These are phyloP conservation scores for Cruciata laevipes DNA, from an alignment of 257 asterid species.

Conservation along the genomic window DNA sequence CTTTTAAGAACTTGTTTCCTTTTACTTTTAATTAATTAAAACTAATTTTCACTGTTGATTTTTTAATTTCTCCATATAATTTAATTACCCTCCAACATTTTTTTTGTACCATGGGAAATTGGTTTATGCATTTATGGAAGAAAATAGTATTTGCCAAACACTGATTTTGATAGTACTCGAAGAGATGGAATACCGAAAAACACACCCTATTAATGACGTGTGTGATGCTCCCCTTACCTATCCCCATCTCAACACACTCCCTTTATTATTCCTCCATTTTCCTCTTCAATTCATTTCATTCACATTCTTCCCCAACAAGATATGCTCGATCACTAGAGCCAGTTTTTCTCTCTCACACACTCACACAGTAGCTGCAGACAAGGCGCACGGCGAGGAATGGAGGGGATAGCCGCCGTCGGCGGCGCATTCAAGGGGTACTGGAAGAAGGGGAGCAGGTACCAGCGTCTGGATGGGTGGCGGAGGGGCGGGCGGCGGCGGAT, in stretches of 20 bases:
- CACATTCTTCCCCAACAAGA: neutral
- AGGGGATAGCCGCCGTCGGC: constrained; percentile 16
- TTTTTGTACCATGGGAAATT: no score
- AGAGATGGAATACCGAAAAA: neutral
- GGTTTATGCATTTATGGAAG: no score
- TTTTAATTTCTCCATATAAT: no score
- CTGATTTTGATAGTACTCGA: neutral
- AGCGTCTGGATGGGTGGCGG: constrained; percentile 16
- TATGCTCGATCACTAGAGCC: neutral
- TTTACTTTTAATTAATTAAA: no score
- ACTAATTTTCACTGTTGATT: no score
- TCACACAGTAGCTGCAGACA: neutral
- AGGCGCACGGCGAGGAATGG: constrained; percentile 15
- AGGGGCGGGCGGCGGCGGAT: constrained; percentile 1
- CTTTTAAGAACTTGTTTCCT: no score
- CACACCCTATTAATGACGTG: neutral
- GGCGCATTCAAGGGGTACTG: constrained; percentile 22
- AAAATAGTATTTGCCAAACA: neutral
- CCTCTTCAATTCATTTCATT: neutral
- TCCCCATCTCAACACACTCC: neutral
- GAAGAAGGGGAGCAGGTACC: constrained; percentile 26
- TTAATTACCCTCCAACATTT: no score
- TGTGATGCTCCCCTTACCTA: neutral
- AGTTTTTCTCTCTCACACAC: neutral
- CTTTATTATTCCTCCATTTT: neutral